phyloP scores from a whole-genome alignment of 1,284 basidiomycete species.

The Tilletiopsis washingtonensis region DNA sequence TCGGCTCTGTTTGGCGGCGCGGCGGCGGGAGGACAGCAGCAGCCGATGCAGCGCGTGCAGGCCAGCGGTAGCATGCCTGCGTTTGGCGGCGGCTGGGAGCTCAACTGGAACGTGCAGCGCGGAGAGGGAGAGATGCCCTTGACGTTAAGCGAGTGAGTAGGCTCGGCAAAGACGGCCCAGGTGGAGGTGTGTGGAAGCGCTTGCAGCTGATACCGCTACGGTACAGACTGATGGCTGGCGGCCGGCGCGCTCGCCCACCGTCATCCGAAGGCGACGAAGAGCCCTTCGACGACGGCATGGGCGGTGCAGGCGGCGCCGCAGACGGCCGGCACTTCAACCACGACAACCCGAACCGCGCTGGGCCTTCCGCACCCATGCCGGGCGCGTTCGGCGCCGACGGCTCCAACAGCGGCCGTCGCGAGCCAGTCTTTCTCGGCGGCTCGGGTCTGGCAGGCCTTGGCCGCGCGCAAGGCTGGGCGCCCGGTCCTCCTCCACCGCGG shows the following conservation, averaged over 20 bases:
- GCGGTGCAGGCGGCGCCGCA: slow-evolving; percentile 29
- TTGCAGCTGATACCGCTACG: neutral
- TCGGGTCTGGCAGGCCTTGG: too few relatives aligned
- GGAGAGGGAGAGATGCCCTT: neutral
- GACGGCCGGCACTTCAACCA: slow-evolving; percentile 37
- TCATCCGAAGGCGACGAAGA: slow-evolving; percentile 1
- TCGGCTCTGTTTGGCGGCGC: too few relatives aligned
- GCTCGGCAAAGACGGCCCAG: neutral
- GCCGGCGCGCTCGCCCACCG: neutral
- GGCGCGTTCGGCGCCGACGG: too few relatives aligned
- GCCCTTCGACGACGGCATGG: slow-evolving; percentile 34
- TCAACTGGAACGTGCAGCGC: neutral
- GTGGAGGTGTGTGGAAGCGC: neutral
- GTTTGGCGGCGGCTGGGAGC: neutral
- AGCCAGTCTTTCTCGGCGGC: too few relatives aligned
- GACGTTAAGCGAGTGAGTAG: neutral
- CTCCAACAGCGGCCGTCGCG: too few relatives aligned
- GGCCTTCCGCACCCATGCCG: too few relatives aligned
- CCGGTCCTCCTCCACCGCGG: too few relatives aligned
- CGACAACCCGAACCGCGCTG: slow-evolving; percentile 15
- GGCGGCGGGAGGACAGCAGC: too few relatives aligned
- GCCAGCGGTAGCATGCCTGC: neutral
- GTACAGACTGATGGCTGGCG: neutral
- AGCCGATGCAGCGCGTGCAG: neutral
- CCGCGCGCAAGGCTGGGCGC: too few relatives aligned